Percentiles rank a stretch among this genome's conserved stretches.
Conservation (phyloP, 2,329 filamentous ascomycete genomes). For the Hymenoscyphus repandus region DNA sequence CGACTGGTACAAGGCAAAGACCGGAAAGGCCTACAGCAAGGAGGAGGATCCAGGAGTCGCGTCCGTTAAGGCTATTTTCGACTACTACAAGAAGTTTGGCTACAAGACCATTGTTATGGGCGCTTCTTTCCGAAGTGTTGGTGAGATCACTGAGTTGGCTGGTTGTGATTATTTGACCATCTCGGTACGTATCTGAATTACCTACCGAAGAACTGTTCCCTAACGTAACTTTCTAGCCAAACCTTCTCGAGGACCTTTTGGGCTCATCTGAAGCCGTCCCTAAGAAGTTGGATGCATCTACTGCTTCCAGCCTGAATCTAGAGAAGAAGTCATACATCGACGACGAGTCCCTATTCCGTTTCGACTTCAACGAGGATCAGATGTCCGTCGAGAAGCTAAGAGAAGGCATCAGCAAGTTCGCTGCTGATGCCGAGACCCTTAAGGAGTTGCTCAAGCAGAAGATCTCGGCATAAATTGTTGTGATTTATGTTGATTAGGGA, state of each 20-base stretch:
- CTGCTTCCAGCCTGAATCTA: slow-evolving; percentile 65
- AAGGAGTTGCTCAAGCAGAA: slow-evolving; percentile 90
- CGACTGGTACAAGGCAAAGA: slow-evolving; percentile 97
- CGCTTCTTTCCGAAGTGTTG: slow-evolving; percentile 91
- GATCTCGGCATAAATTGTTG: slow-evolving; percentile 43
- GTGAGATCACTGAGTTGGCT: slow-evolving; percentile 97
- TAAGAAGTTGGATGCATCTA: slow-evolving; percentile 80
- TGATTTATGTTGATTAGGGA: neutral
- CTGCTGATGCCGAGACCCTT: slow-evolving; percentile 87
- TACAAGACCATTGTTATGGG: slow-evolving; percentile 99
- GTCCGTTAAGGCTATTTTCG: slow-evolving; percentile 90
- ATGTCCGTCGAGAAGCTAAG: slow-evolving; percentile 99
- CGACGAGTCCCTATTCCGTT: slow-evolving; percentile 88
- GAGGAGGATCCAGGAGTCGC: slow-evolving; percentile 94
- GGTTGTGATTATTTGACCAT: slow-evolving; percentile 99
- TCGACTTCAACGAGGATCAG: slow-evolving; percentile 99
- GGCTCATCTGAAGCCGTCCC: slow-evolving; percentile 78
- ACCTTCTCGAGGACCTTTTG: slow-evolving; percentile 87
- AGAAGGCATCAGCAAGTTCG: slow-evolving; percentile 99
- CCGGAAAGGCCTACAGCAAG: slow-evolving; percentile 88
- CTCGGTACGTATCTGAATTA: slow-evolving; percentile 53
- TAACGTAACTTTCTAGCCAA: slow-evolving; percentile 51
- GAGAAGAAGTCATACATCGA: slow-evolving; percentile 88
- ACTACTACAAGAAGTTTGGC: slow-evolving; percentile 99
- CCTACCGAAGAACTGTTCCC: neutral